A percentile compares a stretch with the other conserved stretches of the same genome.
phyloP scores from a whole-genome alignment of 371 early-diverging fungal species.

The Syncephalastrum sp. region DNA sequence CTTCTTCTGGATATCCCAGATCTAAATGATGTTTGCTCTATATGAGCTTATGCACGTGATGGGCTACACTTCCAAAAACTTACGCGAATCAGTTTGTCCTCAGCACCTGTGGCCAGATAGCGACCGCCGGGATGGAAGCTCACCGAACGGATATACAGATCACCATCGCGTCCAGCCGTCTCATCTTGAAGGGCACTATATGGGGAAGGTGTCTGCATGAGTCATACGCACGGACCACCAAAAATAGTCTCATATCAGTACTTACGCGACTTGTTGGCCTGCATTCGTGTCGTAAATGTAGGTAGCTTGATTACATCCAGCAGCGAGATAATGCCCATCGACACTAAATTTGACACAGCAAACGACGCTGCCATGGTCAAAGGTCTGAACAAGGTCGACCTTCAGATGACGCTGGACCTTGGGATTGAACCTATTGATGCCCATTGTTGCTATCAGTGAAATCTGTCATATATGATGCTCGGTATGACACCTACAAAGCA shows the following conservation, averaged over 20 bases:
- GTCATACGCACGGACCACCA: no score
- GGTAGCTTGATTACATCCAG: conserved; percentile 89
- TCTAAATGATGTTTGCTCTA: conserved; percentile 7
- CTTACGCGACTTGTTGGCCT: conserved; percentile 69
- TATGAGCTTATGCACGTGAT: background rate
- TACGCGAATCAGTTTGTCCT: conserved; percentile 85
- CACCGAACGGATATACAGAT: conserved; percentile 90
- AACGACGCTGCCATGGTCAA: conserved; percentile 87
- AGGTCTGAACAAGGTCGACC: conserved; percentile 79
- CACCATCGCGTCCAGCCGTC: conserved; percentile 55
- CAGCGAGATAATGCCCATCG: conserved; percentile 87
- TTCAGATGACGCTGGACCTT: conserved; percentile 66
- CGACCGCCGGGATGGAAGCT: conserved; percentile 93
- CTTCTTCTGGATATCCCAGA: conserved; percentile 76
- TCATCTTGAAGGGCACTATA: conserved; percentile 74
- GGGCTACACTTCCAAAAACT: conserved; percentile 38
- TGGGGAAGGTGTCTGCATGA: background rate
- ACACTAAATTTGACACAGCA: conserved; percentile 93
- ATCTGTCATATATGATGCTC: background rate
- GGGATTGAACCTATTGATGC: conserved; percentile 57
- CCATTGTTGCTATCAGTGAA: no score
- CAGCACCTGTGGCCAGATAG: conserved; percentile 20
- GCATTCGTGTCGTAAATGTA: conserved; percentile 83
- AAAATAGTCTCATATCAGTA: background rate
- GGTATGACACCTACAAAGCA: conserved; percentile 56